These are phyloP conservation scores for Flaveria trinervia DNA, from an alignment of 129 eudicot species.

Conservation along the genomic window DNA sequence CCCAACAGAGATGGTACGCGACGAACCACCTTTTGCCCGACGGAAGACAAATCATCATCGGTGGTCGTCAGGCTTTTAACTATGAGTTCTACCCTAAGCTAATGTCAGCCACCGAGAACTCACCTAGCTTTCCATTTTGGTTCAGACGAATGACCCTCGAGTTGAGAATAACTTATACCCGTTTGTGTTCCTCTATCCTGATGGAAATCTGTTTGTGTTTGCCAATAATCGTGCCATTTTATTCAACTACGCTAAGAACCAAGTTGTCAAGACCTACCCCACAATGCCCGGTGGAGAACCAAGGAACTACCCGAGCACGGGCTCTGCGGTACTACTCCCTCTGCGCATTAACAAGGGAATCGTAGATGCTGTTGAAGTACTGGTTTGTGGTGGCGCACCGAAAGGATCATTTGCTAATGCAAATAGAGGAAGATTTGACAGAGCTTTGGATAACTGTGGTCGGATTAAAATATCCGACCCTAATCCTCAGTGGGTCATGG, in stretches of 20 bases:
- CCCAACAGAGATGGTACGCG: constrained; percentile 67
- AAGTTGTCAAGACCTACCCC: constrained; percentile 60
- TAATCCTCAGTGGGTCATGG: constrained; percentile 55
- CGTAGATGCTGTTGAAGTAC: constrained; percentile 41
- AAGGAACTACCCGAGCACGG: constrained; percentile 72
- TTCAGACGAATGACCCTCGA: constrained; percentile 48
- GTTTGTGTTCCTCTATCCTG: constrained; percentile 59
- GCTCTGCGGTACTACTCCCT: constrained; percentile 76
- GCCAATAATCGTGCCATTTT: constrained; percentile 72
- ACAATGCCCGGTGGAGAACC: constrained; percentile 69
- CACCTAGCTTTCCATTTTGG: constrained; percentile 44
- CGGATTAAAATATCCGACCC: constrained; percentile 57
- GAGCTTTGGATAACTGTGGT: constrained; percentile 55
- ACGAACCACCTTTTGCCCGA: constrained; percentile 69
- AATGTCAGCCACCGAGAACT: constrained; percentile 3
- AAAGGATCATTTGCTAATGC: constrained; percentile 51
- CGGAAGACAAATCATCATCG: constrained; percentile 63
- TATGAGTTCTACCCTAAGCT: constrained; percentile 78
- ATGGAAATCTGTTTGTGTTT: constrained; percentile 68
- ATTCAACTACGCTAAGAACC: constrained; percentile 44
- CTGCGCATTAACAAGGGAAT: constrained; percentile 35
- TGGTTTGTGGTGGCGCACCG: constrained; percentile 84
- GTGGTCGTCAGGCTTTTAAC: constrained; percentile 61
- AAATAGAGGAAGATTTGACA: constrained; percentile 37
- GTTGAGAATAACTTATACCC: constrained; percentile 77